Base-by-base conservation (phyloP, 257 asterid genomes). In the Gentiana straminea region DNA sequence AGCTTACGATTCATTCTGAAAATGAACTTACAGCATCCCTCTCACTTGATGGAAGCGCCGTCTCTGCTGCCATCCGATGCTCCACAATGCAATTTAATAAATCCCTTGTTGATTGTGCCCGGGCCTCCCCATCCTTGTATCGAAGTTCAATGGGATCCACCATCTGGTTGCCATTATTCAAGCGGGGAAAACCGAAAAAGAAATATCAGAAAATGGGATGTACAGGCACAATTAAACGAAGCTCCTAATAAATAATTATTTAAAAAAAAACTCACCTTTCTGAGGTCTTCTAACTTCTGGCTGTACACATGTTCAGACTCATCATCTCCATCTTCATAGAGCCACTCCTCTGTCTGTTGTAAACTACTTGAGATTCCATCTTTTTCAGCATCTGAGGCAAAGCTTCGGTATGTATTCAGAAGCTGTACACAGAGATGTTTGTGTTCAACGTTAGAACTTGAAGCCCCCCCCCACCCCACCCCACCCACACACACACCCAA, bases 321-420 rank as follows among this genome's bases (percentile, higher is more conserved):
- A 63, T 88, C 95, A 58, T 85, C 93, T 59, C 99, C 99, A 44
- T 83, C 97, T 60, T 83, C 95, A 67, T 92, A 92, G 44, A 92
- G 95, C 99, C 99, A 92, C 34, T 85, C 94, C 74, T 92, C 99
- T 12, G 89, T 83, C 68, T 70, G 84, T 59, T 83, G 97, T 71
- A 92, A 79, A 68, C 70, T 73, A 74, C 63, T 70, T 48, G 86
- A 81, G 63, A 92, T 83, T 46, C 72, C 79, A 52, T 84, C 94
- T 55, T 78, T 84, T 57, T 92, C 99, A 62, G 69, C 59, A 66
- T 85, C 91, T 7, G 84, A 78, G 54, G 81, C 88, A 75, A 81
- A 92, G 77, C 93, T 83, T 72, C 97, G 90, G 55, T 78, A 85
- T 57, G 79, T 60, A 75, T 75, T 64, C 62, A 85, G 64, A 78